Percentiles rank a stretch among this genome's conserved stretches.
phyloP scores from a whole-genome alignment of 306 rosid species.

The Sphenostylis stenocarpa region DNA sequence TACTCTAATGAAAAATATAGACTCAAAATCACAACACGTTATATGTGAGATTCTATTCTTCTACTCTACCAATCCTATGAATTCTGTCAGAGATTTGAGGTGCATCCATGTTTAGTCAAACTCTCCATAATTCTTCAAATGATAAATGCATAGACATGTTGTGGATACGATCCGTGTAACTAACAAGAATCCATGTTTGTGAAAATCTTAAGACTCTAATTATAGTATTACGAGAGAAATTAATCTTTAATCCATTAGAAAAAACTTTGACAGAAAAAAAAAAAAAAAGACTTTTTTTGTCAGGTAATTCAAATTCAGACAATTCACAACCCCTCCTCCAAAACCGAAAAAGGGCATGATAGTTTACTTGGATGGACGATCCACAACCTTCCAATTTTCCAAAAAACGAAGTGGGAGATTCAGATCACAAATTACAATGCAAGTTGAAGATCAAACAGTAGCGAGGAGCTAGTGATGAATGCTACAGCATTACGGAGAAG shows the following conservation, averaged over 20 bases:
- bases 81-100: not conserved
- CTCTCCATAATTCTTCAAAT: not conserved
- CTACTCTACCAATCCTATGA: not conserved
- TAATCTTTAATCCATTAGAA: too few species aligned
- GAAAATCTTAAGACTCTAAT: too few species aligned
- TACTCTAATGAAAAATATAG: too few species aligned
- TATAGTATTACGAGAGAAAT: too few species aligned
- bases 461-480: not conserved
- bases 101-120: not conserved
- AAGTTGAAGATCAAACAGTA: not conserved
- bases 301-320: too few species aligned
- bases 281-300: too few species aligned
- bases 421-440: slow-evolving; percentile 29
- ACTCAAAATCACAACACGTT: not conserved
- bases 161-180: too few species aligned
- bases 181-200: too few species aligned
- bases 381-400: not conserved
- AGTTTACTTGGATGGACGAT: not conserved
- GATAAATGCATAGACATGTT: too few species aligned
- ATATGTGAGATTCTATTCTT: too few species aligned
- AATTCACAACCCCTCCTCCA: not conserved
- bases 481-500: not conserved
- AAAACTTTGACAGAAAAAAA: too few species aligned
- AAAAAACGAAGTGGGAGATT: not conserved
- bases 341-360: too few species aligned